Conservation (phyloP, 805 yeast genomes). For the Ogataea methanolica region DNA sequence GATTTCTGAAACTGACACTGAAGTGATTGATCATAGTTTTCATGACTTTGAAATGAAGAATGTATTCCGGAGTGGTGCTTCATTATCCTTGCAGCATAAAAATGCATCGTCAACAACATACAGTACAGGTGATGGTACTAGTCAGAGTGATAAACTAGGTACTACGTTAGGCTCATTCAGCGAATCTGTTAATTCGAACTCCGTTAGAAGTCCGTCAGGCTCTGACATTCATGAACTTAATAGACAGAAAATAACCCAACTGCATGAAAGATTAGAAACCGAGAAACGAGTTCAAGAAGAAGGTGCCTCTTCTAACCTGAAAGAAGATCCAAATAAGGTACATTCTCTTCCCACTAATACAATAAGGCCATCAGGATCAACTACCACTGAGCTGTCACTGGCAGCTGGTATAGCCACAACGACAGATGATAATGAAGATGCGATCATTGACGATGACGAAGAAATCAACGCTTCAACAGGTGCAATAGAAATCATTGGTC, state of each 20-base stretch:
- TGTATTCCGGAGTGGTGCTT: not conserved
- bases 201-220: conserved; percentile 5
- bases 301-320: not conserved
- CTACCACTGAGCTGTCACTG: not conserved
- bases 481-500: conserved; percentile 9
- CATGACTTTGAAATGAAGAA: conserved; percentile 4
- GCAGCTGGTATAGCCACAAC: not conserved
- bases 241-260: not conserved
- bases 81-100: not conserved
- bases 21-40: conserved; percentile 13
- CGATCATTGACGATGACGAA: conserved; percentile 22
- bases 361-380: not conserved
- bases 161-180: conserved; percentile 19
- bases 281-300: not conserved
- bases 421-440: conserved; percentile 18
- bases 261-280: not conserved
- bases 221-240: conserved; percentile 1
- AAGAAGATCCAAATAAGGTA: not conserved
- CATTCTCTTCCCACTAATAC: not conserved
- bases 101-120: conserved; percentile 14
- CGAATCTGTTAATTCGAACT: conserved; percentile 15
- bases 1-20: conserved; percentile 5
- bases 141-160: conserved; percentile 18
- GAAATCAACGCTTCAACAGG: not conserved
- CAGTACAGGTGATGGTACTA: conserved; percentile 16